Conservation (phyloP, 2,329 filamentous ascomycete genomes). For the Aureobasidium subglaciale region DNA sequence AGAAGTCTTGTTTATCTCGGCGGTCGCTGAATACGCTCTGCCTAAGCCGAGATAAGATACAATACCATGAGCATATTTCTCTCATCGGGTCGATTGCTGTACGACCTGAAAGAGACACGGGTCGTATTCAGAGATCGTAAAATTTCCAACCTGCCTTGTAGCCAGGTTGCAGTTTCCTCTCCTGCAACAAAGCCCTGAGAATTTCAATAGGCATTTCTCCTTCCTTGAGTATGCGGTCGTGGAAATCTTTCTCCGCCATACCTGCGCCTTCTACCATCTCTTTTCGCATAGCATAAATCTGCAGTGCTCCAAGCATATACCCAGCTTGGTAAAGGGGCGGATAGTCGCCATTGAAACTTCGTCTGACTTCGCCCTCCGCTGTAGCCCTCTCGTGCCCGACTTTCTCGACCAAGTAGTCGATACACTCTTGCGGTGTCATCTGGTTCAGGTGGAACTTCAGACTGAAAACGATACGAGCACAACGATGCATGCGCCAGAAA, state of each 20-base stretch:
- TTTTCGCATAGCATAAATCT: slow-evolving; percentile 45
- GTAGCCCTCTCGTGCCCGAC: slow-evolving; percentile 54
- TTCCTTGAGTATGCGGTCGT: slow-evolving; percentile 45
- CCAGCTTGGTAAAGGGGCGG: slow-evolving; percentile 53
- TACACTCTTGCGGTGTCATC: slow-evolving; percentile 47
- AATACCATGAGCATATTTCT: no score
- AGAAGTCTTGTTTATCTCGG: neutral
- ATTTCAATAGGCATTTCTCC: slow-evolving; percentile 52
- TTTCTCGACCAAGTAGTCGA: slow-evolving; percentile 49
- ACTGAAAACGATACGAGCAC: slow-evolving; percentile 52
- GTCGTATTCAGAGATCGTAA: slow-evolving; percentile 25
- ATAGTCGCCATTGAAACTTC: slow-evolving; percentile 51
- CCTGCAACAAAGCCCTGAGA: slow-evolving; percentile 42
- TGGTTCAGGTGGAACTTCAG: slow-evolving; percentile 51
- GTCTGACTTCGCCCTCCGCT: slow-evolving; percentile 53
- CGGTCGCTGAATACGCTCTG: neutral
- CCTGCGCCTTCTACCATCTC: slow-evolving; percentile 38
- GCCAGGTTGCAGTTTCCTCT: slow-evolving; percentile 36
- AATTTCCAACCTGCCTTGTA: slow-evolving; percentile 47
- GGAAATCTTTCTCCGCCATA: slow-evolving; percentile 48
- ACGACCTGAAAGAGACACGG: neutral
- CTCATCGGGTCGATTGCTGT: no score
- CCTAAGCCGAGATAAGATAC: neutral
- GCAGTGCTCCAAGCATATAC: slow-evolving; percentile 54
- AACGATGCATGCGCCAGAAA: slow-evolving; percentile 58